phyloP scores from a whole-genome alignment of 345 rosid genomes.

The Rhodamnia argentea region DNA sequence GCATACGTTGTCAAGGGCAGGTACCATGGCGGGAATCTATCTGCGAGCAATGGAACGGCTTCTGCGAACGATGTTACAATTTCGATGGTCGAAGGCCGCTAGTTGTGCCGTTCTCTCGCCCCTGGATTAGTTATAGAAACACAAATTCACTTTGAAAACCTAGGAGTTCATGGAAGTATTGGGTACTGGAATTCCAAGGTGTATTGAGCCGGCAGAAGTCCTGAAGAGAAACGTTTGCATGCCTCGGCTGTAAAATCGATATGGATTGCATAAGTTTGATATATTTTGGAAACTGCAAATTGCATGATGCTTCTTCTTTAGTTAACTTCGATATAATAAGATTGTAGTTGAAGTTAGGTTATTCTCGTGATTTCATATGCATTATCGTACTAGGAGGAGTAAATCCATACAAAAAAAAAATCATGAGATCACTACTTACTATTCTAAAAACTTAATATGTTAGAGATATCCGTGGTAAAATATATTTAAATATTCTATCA shows the following conservation, averaged over 20 bases:
- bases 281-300: neutral
- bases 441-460: neutral
- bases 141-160: neutral
- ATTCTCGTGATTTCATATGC: neutral
- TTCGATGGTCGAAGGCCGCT: conserved; percentile 3
- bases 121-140: neutral
- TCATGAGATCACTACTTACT: neutral
- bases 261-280: neutral
- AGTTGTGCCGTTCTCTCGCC: neutral
- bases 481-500: neutral
- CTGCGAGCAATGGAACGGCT: conserved; percentile 1
- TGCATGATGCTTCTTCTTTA: neutral
- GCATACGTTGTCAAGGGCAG: conserved; percentile 19
- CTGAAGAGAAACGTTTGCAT: neutral
- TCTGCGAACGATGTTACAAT: conserved; percentile 27
- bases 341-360: neutral
- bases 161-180: neutral
- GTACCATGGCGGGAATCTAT: neutral
- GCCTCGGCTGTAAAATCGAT: neutral
- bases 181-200: neutral
- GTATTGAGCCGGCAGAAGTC: too few species aligned
- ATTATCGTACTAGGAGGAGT: neutral
- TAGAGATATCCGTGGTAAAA: rapidly evolving
- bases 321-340: neutral
- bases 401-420: neutral